A percentile compares a stretch with the other conserved stretches of the same genome.
Evolutionary conservation across 345 rosid genomes (phyloP).

Genomic region (Psidium guajava): DNA sequence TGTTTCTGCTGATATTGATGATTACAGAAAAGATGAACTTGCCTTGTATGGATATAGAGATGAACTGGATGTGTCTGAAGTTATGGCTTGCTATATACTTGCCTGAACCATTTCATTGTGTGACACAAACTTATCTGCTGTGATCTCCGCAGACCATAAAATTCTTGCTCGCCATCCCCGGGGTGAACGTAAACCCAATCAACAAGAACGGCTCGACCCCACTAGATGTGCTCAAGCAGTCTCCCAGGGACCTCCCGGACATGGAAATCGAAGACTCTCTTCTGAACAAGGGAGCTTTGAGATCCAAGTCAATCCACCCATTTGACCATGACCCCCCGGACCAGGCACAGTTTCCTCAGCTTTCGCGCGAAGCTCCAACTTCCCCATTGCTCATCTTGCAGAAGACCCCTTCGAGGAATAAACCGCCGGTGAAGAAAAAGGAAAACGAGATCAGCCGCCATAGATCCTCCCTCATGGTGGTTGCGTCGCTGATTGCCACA

Average conservation of each 20-base stretch:
- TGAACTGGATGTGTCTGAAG: not conserved
- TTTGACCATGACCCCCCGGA: not conserved
- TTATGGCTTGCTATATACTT: not conserved
- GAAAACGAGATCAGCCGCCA: slow-evolving; percentile 8
- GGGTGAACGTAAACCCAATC: not conserved
- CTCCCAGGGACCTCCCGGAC: slow-evolving; percentile 5
- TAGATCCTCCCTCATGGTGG: slow-evolving; percentile 13
- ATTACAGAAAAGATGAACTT: not conserved
- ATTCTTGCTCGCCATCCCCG: not conserved
- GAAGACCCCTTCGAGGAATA: not conserved
- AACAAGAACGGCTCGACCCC: slow-evolving; percentile 3
- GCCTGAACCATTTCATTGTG: not conserved
- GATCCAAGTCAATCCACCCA: not conserved
- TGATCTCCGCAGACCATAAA: not conserved
- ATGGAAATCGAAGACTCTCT: slow-evolving; percentile 11
- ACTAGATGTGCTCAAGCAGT: slow-evolving; percentile 2
- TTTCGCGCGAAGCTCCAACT: not conserved
- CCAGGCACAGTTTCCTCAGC: not conserved
- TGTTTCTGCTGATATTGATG: not conserved
- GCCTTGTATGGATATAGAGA: not conserved
- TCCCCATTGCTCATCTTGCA: not conserved
- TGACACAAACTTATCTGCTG: not conserved
- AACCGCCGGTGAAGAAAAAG: not conserved
- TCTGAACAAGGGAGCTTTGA: not conserved
- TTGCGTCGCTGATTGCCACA: slow-evolving; percentile 15